Conservation (phyloP, 306 rosid species). For the Prunus fruticosa region DNA sequence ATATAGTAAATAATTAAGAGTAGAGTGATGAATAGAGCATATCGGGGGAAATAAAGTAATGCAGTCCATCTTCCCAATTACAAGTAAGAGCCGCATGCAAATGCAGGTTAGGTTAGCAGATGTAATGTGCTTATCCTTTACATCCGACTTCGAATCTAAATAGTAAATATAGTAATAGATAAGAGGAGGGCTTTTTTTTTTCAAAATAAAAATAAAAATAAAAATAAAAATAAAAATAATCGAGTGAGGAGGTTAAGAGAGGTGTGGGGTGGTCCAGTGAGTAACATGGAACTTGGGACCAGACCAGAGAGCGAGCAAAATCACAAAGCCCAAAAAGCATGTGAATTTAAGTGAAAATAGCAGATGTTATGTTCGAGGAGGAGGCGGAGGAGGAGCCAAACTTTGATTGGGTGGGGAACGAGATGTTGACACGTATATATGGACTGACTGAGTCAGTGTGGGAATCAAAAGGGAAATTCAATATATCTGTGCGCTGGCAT, state of each 20-base stretch:
- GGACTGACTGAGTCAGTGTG: not conserved
- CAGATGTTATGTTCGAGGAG: slow-evolving; percentile 22
- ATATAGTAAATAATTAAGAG: too few species aligned
- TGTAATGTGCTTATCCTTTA: too few species aligned
- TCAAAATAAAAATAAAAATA: too few species aligned
- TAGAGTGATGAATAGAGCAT: not conserved
- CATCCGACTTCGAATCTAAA: too few species aligned
- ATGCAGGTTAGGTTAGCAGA: too few species aligned
- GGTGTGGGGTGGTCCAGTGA: slow-evolving; percentile 41
- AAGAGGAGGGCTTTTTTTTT: too few species aligned
- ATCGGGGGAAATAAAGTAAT: not conserved
- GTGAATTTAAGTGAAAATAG: slow-evolving; percentile 28
- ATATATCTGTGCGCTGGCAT: slow-evolving; percentile 17
- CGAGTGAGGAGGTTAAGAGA: not conserved
- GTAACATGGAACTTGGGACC: slow-evolving; percentile 52
- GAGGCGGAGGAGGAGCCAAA: slow-evolving; percentile 8
- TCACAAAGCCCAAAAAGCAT: slow-evolving; percentile 34
- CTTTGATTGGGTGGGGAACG: slow-evolving; percentile 3
- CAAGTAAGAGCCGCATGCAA: not conserved
- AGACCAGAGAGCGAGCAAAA: slow-evolving; percentile 2
- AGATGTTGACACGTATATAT: slow-evolving; percentile 12
- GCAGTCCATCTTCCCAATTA: not conserved
- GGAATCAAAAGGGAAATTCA: slow-evolving; percentile 3
- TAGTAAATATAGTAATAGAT: too few species aligned
- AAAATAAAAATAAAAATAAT: too few species aligned